A percentile compares a stretch with the other conserved stretches of the same genome.
These are phyloP conservation scores for Flaveria bidentis DNA, from an alignment of 129 eudicot species.

Conservation along the genomic window DNA sequence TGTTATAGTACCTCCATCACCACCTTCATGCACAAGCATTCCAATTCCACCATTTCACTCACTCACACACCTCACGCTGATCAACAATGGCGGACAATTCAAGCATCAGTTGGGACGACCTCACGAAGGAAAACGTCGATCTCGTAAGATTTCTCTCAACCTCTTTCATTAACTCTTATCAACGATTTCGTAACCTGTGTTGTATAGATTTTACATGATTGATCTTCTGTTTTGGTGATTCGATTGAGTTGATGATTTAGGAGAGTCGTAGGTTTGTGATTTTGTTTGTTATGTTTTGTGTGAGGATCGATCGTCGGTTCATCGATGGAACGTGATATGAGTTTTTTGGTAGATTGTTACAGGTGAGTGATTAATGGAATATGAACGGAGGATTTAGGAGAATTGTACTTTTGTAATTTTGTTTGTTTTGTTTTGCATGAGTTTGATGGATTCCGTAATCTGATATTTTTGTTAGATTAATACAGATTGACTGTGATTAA, in stretches of 20 bases:
- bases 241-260: not conserved
- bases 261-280: not conserved
- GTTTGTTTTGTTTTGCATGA: not conserved
- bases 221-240: not conserved
- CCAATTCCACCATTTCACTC: not conserved
- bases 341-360: no score
- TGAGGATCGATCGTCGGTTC: no score
- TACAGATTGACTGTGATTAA: conserved; percentile 36
- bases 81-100: conserved; percentile 33
- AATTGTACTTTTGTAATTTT: not conserved
- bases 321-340: no score
- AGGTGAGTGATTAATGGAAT: no score
- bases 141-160: conserved; percentile 39
- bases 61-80: conserved; percentile 8
- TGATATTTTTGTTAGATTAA: not conserved
- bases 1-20: conserved; percentile 24
- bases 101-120: conserved; percentile 45
- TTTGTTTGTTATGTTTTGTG: no score
- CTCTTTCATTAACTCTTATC: not conserved
- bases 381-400: no score
- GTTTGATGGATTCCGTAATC: not conserved
- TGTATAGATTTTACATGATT: not conserved
- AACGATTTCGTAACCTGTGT: not conserved
- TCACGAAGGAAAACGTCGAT: conserved; percentile 67
- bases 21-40: conserved; percentile 21